Conservation (phyloP, 805 yeast species). For the Blastobotrys chiropterorum region DNA sequence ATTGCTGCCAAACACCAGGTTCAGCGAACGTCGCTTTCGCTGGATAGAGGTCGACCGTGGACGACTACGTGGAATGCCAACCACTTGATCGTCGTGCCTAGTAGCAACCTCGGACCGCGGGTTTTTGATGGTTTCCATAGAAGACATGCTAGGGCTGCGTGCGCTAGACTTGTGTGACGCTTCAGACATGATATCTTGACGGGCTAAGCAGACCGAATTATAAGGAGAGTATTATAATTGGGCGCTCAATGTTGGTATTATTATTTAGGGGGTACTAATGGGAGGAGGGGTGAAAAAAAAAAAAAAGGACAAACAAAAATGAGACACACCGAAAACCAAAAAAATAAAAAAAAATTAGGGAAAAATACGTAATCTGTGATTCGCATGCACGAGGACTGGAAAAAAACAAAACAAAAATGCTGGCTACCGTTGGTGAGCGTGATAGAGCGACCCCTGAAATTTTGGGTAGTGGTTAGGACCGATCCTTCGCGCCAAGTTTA, state of each 20-base stretch:
- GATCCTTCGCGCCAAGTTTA: too few species aligned
- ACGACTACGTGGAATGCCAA: background rate
- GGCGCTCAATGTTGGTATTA: background rate
- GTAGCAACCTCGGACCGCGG: background rate
- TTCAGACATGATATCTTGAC: background rate
- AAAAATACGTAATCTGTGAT: background rate
- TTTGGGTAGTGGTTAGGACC: background rate
- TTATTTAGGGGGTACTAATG: background rate
- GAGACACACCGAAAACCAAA: background rate
- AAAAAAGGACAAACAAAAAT: background rate
- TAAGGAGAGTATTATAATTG: background rate
- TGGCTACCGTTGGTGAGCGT: background rate
- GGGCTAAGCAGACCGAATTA: too few species aligned
- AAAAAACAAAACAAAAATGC: background rate
- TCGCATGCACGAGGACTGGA: background rate
- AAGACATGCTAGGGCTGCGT: slow-evolving; percentile 1
- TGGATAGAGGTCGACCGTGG: background rate
- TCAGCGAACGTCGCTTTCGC: slow-evolving; percentile 18
- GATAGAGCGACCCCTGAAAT: background rate
- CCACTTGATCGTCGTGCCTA: background rate
- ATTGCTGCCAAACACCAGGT: slow-evolving; percentile 4
- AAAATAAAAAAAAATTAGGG: background rate
- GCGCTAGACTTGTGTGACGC: background rate
- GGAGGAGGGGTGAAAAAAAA: background rate
- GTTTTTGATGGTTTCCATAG: background rate